These are phyloP conservation scores for Leccinum boreale DNA, from an alignment of 768 basidiomycete species.

Conservation along the genomic window DNA sequence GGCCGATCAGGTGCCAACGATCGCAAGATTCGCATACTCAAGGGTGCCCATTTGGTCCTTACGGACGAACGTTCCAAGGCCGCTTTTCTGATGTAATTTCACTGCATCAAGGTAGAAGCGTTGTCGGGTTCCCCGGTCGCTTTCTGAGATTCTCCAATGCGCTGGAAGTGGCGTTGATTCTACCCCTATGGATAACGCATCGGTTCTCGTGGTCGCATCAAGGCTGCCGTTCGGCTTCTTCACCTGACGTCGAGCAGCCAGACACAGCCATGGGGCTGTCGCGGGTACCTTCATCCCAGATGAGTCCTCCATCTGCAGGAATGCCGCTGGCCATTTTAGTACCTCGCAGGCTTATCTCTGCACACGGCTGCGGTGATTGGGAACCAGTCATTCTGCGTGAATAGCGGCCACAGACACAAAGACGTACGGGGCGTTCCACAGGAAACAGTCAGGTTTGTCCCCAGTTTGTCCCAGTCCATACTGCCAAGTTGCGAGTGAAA, in stretches of 20 bases:
- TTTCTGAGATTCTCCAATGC: constrained; percentile 19
- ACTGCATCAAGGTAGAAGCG: constrained; percentile 15
- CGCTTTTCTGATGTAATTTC: constrained; percentile 37
- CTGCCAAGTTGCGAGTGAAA: constrained; percentile 8
- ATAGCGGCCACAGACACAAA: constrained; percentile 1
- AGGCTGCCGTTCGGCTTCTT: constrained; percentile 11
- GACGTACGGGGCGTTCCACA: background rate
- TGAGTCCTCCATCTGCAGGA: constrained; percentile 2
- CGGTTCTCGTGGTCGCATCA: constrained; percentile 6
- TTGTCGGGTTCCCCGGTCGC: constrained; percentile 7
- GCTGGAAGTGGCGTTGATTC: constrained; percentile 17
- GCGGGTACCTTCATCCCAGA: constrained; percentile 8
- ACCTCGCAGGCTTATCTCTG: background rate
- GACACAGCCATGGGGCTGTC: constrained; percentile 5
- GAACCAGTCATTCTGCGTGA: background rate
- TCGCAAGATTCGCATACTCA: constrained; percentile 44
- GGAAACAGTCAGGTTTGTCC: constrained; percentile 13
- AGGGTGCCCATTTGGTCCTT: constrained; percentile 46
- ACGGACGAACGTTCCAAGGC: constrained; percentile 47
- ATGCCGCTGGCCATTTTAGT: constrained; percentile 1
- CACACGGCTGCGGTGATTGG: constrained; percentile 16
- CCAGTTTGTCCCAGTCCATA: background rate
- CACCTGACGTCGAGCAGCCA: constrained; percentile 8
- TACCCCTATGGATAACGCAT: constrained; percentile 12
- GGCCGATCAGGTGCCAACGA: constrained; percentile 27